A percentile compares a stretch with the other conserved stretches of the same genome.
Evolutionary conservation across 306 rosid species (phyloP).

Genomic region (Hippophae tibetana): DNA sequence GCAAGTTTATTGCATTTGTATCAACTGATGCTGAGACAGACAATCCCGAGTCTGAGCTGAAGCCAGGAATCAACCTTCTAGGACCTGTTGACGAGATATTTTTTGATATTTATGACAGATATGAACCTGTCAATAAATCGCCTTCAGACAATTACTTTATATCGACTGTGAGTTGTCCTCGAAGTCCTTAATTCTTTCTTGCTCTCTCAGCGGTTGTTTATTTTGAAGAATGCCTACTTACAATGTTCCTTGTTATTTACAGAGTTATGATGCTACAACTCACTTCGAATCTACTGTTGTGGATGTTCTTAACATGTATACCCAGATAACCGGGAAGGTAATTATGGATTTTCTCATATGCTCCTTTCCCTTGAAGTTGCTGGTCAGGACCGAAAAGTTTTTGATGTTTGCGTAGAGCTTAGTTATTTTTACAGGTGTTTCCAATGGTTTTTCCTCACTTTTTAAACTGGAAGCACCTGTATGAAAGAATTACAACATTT

Average conservation of each 20-base stretch:
- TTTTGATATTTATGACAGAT: conserved; percentile 81
- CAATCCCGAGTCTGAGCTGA: conserved; percentile 71
- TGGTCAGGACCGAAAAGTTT: neutral
- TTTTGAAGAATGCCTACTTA: neutral
- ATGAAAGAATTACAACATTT: no score
- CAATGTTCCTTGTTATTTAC: conserved; percentile 18
- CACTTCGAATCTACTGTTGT: conserved; percentile 87
- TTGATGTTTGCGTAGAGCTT: neutral
- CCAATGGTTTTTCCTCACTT: neutral
- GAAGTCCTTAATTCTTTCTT: neutral
- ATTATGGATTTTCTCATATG: conserved; percentile 10
- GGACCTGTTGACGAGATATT: conserved; percentile 90
- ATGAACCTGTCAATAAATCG: conserved; percentile 84
- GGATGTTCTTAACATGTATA: conserved; percentile 93
- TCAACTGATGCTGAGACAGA: conserved; percentile 94
- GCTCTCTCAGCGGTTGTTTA: neutral
- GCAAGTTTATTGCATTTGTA: conserved; percentile 90
- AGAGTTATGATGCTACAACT: conserved; percentile 97
- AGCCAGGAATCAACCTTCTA: conserved; percentile 83
- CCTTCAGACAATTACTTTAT: conserved; percentile 81
- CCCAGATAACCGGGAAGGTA: conserved; percentile 90
- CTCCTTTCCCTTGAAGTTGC: conserved; percentile 6
- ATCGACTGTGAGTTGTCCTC: conserved; percentile 55
- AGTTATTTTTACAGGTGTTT: neutral
- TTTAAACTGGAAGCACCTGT: no score